Evolutionary conservation across 306 rosid species (phyloP), one percentile per base, ranked within the genome.

Genomic region (Casuarina cunninghamiana): DNA sequence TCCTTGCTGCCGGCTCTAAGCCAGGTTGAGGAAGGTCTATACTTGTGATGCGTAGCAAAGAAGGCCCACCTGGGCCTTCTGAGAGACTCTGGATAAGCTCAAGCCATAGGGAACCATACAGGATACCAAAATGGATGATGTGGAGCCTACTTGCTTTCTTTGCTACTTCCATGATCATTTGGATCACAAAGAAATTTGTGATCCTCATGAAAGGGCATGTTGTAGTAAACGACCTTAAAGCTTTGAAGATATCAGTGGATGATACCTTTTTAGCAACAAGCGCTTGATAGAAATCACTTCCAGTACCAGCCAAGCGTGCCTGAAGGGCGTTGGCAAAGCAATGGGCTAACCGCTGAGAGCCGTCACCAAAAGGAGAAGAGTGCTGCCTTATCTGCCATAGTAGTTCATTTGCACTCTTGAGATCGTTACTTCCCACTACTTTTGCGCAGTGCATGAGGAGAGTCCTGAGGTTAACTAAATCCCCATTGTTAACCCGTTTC

Each of bases 71-170:
- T 2, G 73, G 77, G 63, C 92, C 81, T 48, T 53, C 32, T 5
- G 96, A 83, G 54, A 93, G 91, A 15, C 0, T 37, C 3, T 84
- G 85, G 74, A 93, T 82, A 3, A 93, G 93, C 81, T 83, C 84
- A 0, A 96, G 93, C 97, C 97, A 93, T 42, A 90, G 94, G 74
- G 77, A 93, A 71, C 96, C 97, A 71, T 89, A 91, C 53, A 80
- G 82, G 67, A 93, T 84, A 11, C 97, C 97, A 54, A 91, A 88
- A 71, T 91, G 90, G 81, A 91, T 86, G 11, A 93, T 50, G 79
- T 93, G 98, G 49, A 90, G 75, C 17, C 77, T 76, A 9, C 78
- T 71, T 78, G 82, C 90, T 45, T 86, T 78, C 72, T 77, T 38
- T 49, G 89, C 82, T 51, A 71, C 80, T 11, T 80, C 84, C 55